Evolutionary conservation across 1,284 basidiomycete species (phyloP).

Genomic region (Trichosporon sp.): DNA sequence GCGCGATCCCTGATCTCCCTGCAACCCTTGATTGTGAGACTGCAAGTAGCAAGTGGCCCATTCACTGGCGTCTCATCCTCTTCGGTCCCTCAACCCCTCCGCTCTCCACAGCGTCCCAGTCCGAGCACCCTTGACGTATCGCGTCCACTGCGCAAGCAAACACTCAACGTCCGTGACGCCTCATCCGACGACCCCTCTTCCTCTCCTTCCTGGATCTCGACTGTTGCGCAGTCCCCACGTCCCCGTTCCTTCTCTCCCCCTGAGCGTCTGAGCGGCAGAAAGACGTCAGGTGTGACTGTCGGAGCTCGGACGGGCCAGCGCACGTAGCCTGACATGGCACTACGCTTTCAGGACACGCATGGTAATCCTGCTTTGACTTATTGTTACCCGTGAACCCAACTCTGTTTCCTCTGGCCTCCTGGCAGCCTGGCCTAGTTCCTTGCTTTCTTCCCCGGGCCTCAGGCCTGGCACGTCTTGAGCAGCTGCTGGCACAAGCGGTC

Average conservation of each 20-base stretch:
- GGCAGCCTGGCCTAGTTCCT: background rate
- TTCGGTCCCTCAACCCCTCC: background rate
- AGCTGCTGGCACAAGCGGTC: background rate
- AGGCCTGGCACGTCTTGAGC: background rate
- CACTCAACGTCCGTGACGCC: background rate
- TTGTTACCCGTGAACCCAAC: constrained; percentile 5
- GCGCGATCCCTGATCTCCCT: background rate
- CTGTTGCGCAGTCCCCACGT: background rate
- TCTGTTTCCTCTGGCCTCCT: background rate
- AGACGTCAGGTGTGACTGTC: background rate
- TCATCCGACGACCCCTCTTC: background rate
- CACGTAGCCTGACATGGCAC: background rate
- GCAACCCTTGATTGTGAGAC: background rate
- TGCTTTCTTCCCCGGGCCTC: background rate
- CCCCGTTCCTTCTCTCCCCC: background rate
- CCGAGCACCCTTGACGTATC: background rate
- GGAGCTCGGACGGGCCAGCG: background rate
- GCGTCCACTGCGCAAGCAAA: background rate
- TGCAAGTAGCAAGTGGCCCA: background rate
- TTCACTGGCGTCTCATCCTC: background rate
- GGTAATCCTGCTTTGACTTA: constrained; percentile 5
- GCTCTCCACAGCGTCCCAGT: background rate
- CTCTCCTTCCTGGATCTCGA: background rate
- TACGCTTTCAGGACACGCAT: background rate
- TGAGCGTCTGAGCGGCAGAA: background rate